Evolutionary conservation across 2,329 filamentous ascomycete species (phyloP).

Genomic region (Dactylellina haptotyla): DNA sequence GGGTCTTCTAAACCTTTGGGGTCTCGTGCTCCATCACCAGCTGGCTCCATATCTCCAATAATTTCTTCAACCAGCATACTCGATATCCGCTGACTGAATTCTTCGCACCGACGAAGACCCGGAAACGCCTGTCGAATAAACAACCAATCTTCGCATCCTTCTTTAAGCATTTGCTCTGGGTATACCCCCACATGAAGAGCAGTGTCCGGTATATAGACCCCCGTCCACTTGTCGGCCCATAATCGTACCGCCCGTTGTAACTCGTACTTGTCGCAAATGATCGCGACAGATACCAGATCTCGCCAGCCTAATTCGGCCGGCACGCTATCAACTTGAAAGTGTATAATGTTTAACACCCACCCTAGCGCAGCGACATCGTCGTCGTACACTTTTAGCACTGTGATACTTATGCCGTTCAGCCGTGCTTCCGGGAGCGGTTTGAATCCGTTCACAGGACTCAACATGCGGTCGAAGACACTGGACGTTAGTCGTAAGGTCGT

Average conservation of each 20-base stretch:
- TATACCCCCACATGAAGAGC: background rate
- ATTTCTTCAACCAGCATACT: constrained; percentile 40
- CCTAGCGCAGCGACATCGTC: constrained; percentile 29
- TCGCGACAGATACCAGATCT: constrained; percentile 23
- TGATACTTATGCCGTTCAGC: constrained; percentile 22
- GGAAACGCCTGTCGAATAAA: constrained; percentile 31
- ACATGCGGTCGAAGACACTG: constrained; percentile 23
- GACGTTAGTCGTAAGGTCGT: constrained; percentile 19
- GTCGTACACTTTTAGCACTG: constrained; percentile 24
- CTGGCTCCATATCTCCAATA: constrained; percentile 31
- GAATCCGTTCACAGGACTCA: constrained; percentile 31
- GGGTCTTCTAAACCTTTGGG: constrained; percentile 14
- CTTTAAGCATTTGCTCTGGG: constrained; percentile 1
- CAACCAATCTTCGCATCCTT: constrained; percentile 42
- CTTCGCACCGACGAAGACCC: background rate
- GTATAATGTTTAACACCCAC: constrained; percentile 36
- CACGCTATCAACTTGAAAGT: constrained; percentile 24
- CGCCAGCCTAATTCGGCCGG: constrained; percentile 10
- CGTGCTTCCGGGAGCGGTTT: constrained; percentile 26
- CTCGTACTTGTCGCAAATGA: constrained; percentile 42
- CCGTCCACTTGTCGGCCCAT: constrained; percentile 28
- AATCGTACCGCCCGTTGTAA: constrained; percentile 6
- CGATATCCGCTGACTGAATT: constrained; percentile 6
- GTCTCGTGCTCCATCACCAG: background rate
- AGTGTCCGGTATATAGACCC: background rate